Base-by-base conservation (phyloP, 148 eudicot genomes). In the Camellia granthamiana region DNA sequence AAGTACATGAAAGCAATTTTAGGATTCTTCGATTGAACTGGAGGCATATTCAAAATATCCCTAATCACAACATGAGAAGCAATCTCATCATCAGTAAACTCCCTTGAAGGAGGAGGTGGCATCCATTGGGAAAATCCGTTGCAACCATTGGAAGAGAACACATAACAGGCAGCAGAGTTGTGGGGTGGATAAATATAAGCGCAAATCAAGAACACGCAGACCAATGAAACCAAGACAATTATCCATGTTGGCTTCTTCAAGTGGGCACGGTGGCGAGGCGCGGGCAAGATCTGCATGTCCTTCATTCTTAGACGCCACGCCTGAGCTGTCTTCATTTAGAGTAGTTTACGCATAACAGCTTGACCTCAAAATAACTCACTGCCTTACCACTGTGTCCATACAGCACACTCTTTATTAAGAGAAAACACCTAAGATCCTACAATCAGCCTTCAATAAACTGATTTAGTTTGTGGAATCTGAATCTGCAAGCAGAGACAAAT, bases 1-100 rank as follows among this genome's bases (percentile, higher is more conserved):
- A 92, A 84, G 85, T 90, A 92, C 92, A 92, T 75, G 87, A 92
- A 92, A 69, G 95, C 95, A 66, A 92, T 85, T 79, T 92, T 92
- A 42, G 92, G 90, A 69, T 74, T 87, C 75, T 89, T 81, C 30
- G 90, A 79, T 69, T 63, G 82, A 14, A 72, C 60, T 38, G 79
- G 84, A 55, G 91, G 88, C 38, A 81, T 69, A 71, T 80, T 84
- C 79, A 92, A 83, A 66, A 92, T 86, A 80, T 90, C 92, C 76
- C 81, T 78, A 73, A 88, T 83, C 38, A 90, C 86, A 80, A 84
- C 89, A 66, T 83, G 90, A 55, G 93, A 87, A 65, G 88, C 89
- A 55, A 89, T 78, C 83, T 92, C 95, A 61, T 85, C 84, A 84
- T 92, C 95, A 1, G 88, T 92, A 56, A 80, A 86, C 79, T 88